phyloP scores from a whole-genome alignment of 768 basidiomycete species.

The Lactifluus subvellereus region DNA sequence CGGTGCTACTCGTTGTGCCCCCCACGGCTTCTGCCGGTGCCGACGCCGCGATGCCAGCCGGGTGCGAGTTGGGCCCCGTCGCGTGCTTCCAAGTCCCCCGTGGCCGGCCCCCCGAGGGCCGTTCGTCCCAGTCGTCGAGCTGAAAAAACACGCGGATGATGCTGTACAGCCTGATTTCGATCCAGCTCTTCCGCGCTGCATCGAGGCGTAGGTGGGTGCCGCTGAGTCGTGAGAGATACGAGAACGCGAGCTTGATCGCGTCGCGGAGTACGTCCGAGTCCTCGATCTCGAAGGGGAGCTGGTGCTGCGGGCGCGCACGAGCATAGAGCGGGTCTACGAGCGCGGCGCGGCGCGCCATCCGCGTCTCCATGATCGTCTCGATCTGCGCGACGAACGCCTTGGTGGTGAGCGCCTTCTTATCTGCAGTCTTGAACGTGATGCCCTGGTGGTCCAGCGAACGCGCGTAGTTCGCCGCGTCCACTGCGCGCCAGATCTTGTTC shows the following conservation, averaged over 20 bases:
- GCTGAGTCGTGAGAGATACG: constrained; percentile 89
- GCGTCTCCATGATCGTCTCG: constrained; percentile 78
- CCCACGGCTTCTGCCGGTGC: not conserved
- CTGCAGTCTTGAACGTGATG: constrained; percentile 81
- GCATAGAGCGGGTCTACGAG: constrained; percentile 47
- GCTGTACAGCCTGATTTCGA: constrained; percentile 76
- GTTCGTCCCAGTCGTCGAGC: constrained; percentile 22
- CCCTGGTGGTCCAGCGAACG: constrained; percentile 93
- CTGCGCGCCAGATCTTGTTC: constrained; percentile 98
- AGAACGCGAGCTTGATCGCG: constrained; percentile 79
- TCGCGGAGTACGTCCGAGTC: constrained; percentile 81
- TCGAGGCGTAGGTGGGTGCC: constrained; percentile 74
- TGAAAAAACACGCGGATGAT: constrained; percentile 68
- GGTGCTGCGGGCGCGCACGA: constrained; percentile 63
- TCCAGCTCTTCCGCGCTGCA: constrained; percentile 64
- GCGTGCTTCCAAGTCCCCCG: constrained; percentile 8
- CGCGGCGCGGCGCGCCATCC: constrained; percentile 67
- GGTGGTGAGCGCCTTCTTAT: constrained; percentile 76
- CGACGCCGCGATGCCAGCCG: not conserved
- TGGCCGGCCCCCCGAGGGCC: constrained; percentile 1
- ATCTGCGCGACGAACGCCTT: constrained; percentile 81
- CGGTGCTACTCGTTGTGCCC: not conserved
- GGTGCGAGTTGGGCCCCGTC: constrained; percentile 6
- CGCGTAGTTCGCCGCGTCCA: constrained; percentile 89
- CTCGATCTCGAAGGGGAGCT: constrained; percentile 72